Conservation (phyloP, 2,329 filamentous ascomycete genomes). For the Hirsutella minnesotensis region DNA sequence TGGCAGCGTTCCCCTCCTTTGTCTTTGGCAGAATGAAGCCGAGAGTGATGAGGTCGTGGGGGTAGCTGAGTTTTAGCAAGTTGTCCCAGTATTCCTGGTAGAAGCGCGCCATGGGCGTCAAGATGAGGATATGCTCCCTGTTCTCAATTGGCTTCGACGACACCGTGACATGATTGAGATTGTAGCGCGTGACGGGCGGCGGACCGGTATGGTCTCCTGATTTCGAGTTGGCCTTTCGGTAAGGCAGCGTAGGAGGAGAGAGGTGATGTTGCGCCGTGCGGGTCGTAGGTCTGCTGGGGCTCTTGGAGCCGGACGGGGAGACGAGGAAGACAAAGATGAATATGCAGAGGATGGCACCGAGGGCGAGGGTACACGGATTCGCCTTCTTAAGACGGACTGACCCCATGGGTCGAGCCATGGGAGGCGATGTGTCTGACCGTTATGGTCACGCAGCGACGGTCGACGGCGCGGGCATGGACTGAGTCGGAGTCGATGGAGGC, state of each 20-base stretch:
- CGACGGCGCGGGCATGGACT: constrained; percentile 5
- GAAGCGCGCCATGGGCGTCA: constrained; percentile 88
- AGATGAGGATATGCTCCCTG: constrained; percentile 74
- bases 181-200: constrained; percentile 82
- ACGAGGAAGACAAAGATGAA: constrained; percentile 56
- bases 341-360: constrained; percentile 61
- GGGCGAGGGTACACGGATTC: constrained; percentile 62
- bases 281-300: constrained; percentile 34
- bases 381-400: constrained; percentile 66
- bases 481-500: neutral
- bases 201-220: constrained; percentile 30
- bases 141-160: constrained; percentile 65
- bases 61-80: constrained; percentile 69
- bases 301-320: constrained; percentile 35
- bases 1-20: constrained; percentile 81
- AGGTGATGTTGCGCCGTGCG: constrained; percentile 31
- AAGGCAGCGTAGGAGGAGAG: constrained; percentile 30
- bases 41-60: constrained; percentile 86
- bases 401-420: constrained; percentile 49
- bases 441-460: constrained; percentile 5
- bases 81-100: constrained; percentile 96
- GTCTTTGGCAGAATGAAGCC: constrained; percentile 95
- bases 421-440: constrained; percentile 8
- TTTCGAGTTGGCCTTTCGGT: constrained; percentile 25
- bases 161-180: constrained; percentile 89